Evolutionary conservation across 2,329 filamentous ascomycete genomes (phyloP).

Genomic region (Drechslera avenae): DNA sequence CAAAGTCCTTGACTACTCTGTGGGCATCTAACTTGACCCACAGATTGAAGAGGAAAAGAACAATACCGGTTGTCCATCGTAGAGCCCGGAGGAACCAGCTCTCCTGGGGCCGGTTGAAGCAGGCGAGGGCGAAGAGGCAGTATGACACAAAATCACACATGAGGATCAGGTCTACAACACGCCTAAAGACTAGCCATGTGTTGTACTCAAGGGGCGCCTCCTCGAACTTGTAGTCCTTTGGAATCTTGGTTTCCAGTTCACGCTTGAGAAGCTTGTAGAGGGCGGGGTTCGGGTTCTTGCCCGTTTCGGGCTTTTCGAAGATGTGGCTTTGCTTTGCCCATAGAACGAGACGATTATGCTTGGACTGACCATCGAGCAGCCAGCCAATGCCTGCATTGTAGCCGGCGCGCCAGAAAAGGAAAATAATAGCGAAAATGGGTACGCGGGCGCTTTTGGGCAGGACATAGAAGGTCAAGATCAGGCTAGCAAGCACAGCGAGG

Average conservation of each 20-base stretch:
- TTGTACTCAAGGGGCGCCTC: conserved; percentile 97
- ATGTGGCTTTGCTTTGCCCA: conserved; percentile 88
- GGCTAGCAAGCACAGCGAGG: conserved; percentile 74
- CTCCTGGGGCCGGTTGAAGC: conserved; percentile 79
- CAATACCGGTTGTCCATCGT: conserved; percentile 79
- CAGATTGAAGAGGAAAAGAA: conserved; percentile 88
- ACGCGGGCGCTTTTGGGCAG: conserved; percentile 73
- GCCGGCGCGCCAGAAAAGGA: conserved; percentile 87
- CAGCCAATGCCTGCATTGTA: conserved; percentile 96
- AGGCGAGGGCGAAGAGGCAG: conserved; percentile 92
- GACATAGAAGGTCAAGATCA: conserved; percentile 74
- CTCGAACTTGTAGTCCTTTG: conserved; percentile 90
- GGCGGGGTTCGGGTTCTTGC: conserved; percentile 79
- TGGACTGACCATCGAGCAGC: conserved; percentile 86
- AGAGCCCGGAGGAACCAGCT: conserved; percentile 68
- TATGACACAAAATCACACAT: conserved; percentile 99
- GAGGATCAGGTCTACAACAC: conserved; percentile 92
- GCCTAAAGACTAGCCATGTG: conserved; percentile 95
- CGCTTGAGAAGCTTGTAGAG: conserved; percentile 83
- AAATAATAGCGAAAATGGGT: conserved; percentile 79
- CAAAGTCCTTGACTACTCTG: conserved; percentile 96
- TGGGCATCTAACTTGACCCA: conserved; percentile 99
- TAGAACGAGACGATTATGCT: conserved; percentile 80
- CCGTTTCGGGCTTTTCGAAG: conserved; percentile 82
- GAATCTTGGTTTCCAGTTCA: conserved; percentile 94